Conservation (phyloP, 2,329 filamentous ascomycete species). For the Xylaria sp. region DNA sequence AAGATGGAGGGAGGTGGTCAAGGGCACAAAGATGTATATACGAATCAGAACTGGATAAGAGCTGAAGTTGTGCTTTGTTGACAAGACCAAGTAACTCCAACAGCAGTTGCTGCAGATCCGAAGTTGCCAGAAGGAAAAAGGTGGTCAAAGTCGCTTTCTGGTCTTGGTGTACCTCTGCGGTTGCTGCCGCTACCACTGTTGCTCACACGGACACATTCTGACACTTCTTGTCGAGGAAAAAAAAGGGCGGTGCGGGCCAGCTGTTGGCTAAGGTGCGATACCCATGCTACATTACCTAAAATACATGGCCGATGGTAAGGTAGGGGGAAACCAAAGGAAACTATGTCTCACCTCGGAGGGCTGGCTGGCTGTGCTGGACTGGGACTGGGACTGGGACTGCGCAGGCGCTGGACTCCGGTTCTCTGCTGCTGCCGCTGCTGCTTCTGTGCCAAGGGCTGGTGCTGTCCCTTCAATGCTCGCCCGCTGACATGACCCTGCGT, state of each 20-base stretch:
- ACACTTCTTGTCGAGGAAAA: constrained; percentile 26
- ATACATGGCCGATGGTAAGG: constrained; percentile 30
- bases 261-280: constrained; percentile 38
- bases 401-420: constrained; percentile 11
- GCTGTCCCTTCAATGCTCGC: constrained; percentile 30
- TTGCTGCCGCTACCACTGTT: constrained; percentile 13
- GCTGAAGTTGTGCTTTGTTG: constrained; percentile 38
- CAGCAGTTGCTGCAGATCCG: constrained; percentile 34
- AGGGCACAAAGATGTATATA: constrained; percentile 39
- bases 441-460: constrained; percentile 13
- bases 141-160: constrained; percentile 37
- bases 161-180: constrained; percentile 15
- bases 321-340: constrained; percentile 30
- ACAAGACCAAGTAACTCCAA: constrained; percentile 38
- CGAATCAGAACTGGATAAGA: constrained; percentile 29
- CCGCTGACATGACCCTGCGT: constrained; percentile 31
- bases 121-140: constrained; percentile 39
- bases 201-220: constrained; percentile 31
- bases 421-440: background rate
- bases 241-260: constrained; percentile 42
- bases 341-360: constrained; percentile 40
- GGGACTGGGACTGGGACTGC: background rate
- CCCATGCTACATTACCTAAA: constrained; percentile 37
- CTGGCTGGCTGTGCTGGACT: constrained; percentile 27
- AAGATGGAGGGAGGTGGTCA: constrained; percentile 32